These are phyloP conservation scores for Theileria sp. DNA, from an alignment of 169 alveolate genomes.

Conservation along the genomic window DNA sequence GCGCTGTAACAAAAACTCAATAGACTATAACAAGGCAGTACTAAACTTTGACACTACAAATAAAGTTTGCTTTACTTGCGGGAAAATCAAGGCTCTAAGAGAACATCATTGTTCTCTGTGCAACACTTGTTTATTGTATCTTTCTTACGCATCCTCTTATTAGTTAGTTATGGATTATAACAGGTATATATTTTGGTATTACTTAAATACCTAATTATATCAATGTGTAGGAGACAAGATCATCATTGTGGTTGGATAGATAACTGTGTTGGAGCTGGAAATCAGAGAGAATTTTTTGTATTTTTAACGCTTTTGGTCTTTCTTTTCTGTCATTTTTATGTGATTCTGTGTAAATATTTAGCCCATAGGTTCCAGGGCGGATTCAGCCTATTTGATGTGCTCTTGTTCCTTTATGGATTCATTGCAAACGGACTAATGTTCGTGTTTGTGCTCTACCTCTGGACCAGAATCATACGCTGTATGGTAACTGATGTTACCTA, in stretches of 20 bases:
- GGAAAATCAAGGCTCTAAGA: slow-evolving; percentile 73
- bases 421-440: slow-evolving; percentile 74
- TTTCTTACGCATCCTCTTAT: not conserved
- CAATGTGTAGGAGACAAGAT: slow-evolving; percentile 79
- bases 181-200: not conserved
- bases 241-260: slow-evolving; percentile 97
- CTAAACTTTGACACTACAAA: slow-evolving; percentile 27
- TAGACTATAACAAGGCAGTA: not conserved
- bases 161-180: not conserved
- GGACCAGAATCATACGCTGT: slow-evolving; percentile 77
- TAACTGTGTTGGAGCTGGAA: slow-evolving; percentile 89
- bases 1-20: slow-evolving; percentile 40
- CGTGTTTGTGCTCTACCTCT: slow-evolving; percentile 76
- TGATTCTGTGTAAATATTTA: slow-evolving; percentile 63
- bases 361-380: slow-evolving; percentile 12
- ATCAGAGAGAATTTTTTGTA: slow-evolving; percentile 72
- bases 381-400: slow-evolving; percentile 36
- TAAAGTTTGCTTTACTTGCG: slow-evolving; percentile 82
- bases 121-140: slow-evolving; percentile 76
- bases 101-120: slow-evolving; percentile 84
- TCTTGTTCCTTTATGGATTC: slow-evolving; percentile 41
- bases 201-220: not conserved
- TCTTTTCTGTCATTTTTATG: slow-evolving; percentile 69
- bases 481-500: slow-evolving; percentile 85
- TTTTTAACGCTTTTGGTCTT: slow-evolving; percentile 61